A percentile compares a stretch with the other conserved stretches of the same genome.
phyloP scores from a whole-genome alignment of 139 green algal genomes.

The Marvania coccoides region DNA sequence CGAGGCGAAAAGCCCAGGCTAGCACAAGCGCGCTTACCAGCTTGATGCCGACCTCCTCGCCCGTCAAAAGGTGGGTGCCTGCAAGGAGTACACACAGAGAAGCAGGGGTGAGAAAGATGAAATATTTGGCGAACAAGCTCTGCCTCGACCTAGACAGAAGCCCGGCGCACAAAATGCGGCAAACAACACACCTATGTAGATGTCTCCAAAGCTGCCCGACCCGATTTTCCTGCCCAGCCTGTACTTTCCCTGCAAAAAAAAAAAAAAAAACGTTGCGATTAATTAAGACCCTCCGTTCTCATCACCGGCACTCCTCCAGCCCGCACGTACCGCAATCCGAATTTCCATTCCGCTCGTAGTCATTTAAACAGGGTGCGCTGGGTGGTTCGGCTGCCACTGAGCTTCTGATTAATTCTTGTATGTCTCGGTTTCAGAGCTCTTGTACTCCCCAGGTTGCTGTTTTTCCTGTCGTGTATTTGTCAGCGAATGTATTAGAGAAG shows the following conservation, averaged over 20 bases:
- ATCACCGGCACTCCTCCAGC: no score
- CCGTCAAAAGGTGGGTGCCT: conserved; percentile 95
- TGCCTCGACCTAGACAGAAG: no score
- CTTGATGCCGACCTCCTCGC: conserved; percentile 99
- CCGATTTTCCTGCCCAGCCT: conserved; percentile 70
- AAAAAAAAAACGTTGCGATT: no score
- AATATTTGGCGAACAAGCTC: conserved; percentile 21
- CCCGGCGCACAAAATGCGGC: no score
- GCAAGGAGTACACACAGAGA: conserved; percentile 11
- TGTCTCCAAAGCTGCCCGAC: conserved; percentile 77
- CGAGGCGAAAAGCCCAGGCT: no score
- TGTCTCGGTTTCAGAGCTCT: no score
- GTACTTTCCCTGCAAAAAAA: conserved; percentile 46
- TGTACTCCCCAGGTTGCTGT: background rate
- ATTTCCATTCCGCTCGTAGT: conserved; percentile 15
- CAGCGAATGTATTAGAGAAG: background rate
- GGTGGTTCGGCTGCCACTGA: background rate
- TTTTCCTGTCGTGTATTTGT: background rate
- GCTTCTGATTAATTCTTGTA: no score
- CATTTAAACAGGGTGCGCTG: background rate
- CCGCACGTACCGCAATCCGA: conserved; percentile 17
- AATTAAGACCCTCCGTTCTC: no score
- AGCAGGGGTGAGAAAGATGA: background rate
- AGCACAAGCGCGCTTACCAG: conserved; percentile 71
- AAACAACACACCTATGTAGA: conserved; percentile 67